Conservation (phyloP, 495 filamentous ascomycete genomes). For the Podospora pseudoanserina region DNA sequence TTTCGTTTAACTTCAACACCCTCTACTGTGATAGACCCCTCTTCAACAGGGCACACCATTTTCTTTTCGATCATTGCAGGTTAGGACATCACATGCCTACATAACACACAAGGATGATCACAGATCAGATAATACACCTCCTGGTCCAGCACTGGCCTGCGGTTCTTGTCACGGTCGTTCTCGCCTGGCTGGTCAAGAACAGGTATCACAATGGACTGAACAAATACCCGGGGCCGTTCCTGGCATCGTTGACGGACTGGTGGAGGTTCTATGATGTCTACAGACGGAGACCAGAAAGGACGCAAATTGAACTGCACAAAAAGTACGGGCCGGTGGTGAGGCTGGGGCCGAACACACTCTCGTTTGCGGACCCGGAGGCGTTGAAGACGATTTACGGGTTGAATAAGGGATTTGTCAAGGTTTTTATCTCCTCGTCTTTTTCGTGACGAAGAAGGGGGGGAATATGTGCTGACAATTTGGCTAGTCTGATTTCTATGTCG, state of each 20-base stretch:
- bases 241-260: slow-evolving; percentile 63
- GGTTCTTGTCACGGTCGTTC: slow-evolving; percentile 30
- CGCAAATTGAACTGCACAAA: slow-evolving; percentile 62
- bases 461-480: slow-evolving; percentile 19
- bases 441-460: background rate
- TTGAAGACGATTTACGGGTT: slow-evolving; percentile 74
- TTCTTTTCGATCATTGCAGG: no score
- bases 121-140: slow-evolving; percentile 25
- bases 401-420: slow-evolving; percentile 79
- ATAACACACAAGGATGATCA: slow-evolving; percentile 20
- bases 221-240: slow-evolving; percentile 63
- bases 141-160: slow-evolving; percentile 50
- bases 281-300: slow-evolving; percentile 57
- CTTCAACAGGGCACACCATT: slow-evolving; percentile 7
- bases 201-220: slow-evolving; percentile 57
- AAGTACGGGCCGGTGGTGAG: slow-evolving; percentile 71
- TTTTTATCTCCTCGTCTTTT: slow-evolving; percentile 30
- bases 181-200: slow-evolving; percentile 52
- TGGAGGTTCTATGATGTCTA: slow-evolving; percentile 69
- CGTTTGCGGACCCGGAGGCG: slow-evolving; percentile 63
- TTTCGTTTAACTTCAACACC: slow-evolving; percentile 7
- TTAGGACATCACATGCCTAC: no score
- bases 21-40: slow-evolving; percentile 4
- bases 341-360: slow-evolving; percentile 63
- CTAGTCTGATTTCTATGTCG: slow-evolving; percentile 68